phyloP scores from a whole-genome alignment of 495 filamentous ascomycete species.

The Penicillium verhagenii region DNA sequence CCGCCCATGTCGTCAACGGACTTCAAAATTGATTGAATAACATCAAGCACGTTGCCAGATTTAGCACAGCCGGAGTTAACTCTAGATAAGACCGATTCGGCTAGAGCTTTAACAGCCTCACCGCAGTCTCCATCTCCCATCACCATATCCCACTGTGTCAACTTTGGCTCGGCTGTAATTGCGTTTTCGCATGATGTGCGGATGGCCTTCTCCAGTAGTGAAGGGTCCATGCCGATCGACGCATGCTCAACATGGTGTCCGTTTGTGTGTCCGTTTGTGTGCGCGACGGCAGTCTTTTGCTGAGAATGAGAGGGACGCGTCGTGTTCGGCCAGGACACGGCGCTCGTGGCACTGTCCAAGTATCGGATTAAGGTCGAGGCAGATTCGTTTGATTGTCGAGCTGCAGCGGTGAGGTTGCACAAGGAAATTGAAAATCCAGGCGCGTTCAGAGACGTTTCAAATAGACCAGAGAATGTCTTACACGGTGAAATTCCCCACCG shows the following conservation, averaged over 20 bases:
- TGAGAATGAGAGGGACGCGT: slow-evolving; percentile 2
- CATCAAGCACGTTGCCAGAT: slow-evolving; percentile 5
- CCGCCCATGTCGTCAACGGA: slow-evolving; percentile 8
- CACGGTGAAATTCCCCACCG: slow-evolving; percentile 1
- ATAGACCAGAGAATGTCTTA: slow-evolving; percentile 1
- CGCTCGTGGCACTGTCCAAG: slow-evolving; percentile 4
- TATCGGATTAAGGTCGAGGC: slow-evolving; percentile 4
- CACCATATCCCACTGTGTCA: slow-evolving; percentile 8
- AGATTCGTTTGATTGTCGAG: not conserved
- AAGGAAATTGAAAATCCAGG: slow-evolving; percentile 10
- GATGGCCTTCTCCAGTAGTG: not conserved
- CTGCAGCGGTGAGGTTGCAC: slow-evolving; percentile 5
- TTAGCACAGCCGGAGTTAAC: not conserved
- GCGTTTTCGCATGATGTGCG: not conserved
- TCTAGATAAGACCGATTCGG: not conserved
- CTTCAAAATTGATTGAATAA: not conserved
- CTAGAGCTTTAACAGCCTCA: slow-evolving; percentile 5
- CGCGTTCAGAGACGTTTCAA: slow-evolving; percentile 8
- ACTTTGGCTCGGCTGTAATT: slow-evolving; percentile 3
- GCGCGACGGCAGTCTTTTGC: not conserved
- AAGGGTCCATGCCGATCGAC: not conserved
- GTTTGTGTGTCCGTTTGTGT: not conserved
- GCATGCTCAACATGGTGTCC: not conserved
- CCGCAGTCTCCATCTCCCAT: slow-evolving; percentile 12
- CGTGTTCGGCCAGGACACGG: slow-evolving; percentile 4